phyloP scores from a whole-genome alignment of 129 eudicot genomes.

The Escallonia herrerae region DNA sequence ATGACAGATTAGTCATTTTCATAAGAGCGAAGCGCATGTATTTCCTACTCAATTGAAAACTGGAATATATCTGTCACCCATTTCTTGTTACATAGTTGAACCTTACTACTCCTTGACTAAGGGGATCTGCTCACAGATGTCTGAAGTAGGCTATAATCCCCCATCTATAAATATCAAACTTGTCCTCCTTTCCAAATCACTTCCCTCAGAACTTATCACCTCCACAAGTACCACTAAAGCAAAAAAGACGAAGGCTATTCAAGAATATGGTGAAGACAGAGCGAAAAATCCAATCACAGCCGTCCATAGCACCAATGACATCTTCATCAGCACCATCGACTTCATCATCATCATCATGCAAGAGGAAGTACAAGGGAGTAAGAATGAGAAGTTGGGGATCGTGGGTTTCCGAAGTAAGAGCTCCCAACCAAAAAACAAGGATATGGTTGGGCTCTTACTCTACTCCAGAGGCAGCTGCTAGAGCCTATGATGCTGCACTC shows the following conservation, averaged over 20 bases:
- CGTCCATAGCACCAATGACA: not conserved
- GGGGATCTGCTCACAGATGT: conserved; percentile 1
- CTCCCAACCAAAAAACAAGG: conserved; percentile 91
- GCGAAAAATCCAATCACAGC: conserved; percentile 13
- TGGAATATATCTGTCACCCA: conserved; percentile 38
- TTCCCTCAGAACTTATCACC: not conserved
- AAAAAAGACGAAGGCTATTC: not conserved
- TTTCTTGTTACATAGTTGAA: conserved; percentile 13
- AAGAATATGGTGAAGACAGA: conserved; percentile 44
- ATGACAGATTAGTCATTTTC: conserved; percentile 16
- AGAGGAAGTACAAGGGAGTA: conserved; percentile 84
- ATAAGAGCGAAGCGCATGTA: not conserved
- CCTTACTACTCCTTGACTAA: conserved; percentile 31
- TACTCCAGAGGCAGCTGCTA: conserved; percentile 87
- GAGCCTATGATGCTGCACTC: conserved; percentile 95
- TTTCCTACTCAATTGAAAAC: conserved; percentile 6
- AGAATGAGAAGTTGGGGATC: conserved; percentile 99
- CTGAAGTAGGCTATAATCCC: not conserved
- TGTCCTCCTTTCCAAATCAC: not conserved
- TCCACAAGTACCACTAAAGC: not conserved
- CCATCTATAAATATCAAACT: conserved; percentile 18
- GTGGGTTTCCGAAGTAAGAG: conserved; percentile 83
- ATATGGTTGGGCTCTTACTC: conserved; percentile 96
- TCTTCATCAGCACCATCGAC: conserved; percentile 5
- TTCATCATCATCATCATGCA: conserved; percentile 18